Evolutionary conservation across 2,329 filamentous ascomycete genomes (phyloP).

Genomic region (Aspergillus novofumigatus): DNA sequence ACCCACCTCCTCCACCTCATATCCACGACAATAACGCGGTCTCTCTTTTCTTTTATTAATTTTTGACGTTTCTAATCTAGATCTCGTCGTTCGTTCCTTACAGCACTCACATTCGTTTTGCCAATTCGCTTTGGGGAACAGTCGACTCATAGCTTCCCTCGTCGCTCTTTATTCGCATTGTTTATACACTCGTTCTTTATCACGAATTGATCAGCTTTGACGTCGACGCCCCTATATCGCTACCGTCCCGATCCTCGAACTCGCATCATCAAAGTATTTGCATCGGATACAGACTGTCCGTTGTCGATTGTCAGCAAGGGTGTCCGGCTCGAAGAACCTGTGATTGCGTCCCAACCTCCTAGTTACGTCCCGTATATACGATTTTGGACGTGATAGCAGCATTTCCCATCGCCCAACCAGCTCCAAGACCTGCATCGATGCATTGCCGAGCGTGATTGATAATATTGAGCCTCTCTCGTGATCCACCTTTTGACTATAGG

Average conservation of each 20-base stretch:
- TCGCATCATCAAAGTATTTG: slow-evolving; percentile 1
- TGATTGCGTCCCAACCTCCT: slow-evolving; percentile 4
- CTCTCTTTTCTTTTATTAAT: slow-evolving; percentile 9
- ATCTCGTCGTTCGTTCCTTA: slow-evolving; percentile 26
- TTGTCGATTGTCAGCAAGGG: neutral
- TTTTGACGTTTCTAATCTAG: slow-evolving; percentile 7
- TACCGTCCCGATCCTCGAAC: neutral
- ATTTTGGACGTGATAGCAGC: neutral
- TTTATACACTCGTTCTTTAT: slow-evolving; percentile 8
- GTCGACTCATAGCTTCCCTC: slow-evolving; percentile 14
- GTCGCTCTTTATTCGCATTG: slow-evolving; percentile 24
- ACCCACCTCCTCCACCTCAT: slow-evolving; percentile 1
- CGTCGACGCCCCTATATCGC: neutral
- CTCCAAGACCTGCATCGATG: neutral
- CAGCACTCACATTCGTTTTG: slow-evolving; percentile 23
- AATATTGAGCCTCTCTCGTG: slow-evolving; percentile 5
- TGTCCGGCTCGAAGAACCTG: neutral
- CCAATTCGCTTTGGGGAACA: slow-evolving; percentile 10
- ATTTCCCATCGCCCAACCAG: neutral
- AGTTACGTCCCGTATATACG: neutral
- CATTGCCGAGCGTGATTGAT: neutral
- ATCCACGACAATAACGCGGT: neutral
- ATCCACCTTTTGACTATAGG: slow-evolving; percentile 3
- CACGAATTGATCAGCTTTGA: slow-evolving; percentile 4
- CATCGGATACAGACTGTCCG: neutral